Evolutionary conservation across 1,139 yeast species (phyloP).

Genomic region (Nakaseomyces uthaithaninus): DNA sequence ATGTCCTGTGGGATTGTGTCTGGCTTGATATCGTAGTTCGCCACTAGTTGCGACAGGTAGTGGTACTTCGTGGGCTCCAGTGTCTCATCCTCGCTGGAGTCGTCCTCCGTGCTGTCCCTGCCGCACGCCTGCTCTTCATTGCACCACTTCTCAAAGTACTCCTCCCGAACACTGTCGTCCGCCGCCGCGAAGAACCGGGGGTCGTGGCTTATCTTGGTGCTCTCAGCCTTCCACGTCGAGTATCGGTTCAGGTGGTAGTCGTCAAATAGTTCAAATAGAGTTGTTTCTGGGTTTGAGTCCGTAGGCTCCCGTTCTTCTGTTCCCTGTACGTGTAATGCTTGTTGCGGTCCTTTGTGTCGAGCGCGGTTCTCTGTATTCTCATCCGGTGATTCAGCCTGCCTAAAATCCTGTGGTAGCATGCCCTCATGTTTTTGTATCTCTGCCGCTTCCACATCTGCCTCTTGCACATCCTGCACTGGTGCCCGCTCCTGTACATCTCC

Average conservation of each 20-base stretch:
- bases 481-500: constrained; percentile 4
- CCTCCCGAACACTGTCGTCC: constrained; percentile 20
- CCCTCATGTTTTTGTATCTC: not conserved
- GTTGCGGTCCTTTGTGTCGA: constrained; percentile 3
- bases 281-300: too few species aligned
- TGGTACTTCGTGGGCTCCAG: constrained; percentile 28
- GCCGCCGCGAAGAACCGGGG: constrained; percentile 17
- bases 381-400: constrained; percentile 7
- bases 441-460: not conserved
- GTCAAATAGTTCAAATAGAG: constrained; percentile 18
- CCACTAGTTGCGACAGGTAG: constrained; percentile 28
- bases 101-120: constrained; percentile 11
- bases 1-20: constrained; percentile 26
- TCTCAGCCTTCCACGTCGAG: constrained; percentile 26
- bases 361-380: too few species aligned
- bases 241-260: constrained; percentile 21
- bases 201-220: constrained; percentile 19
- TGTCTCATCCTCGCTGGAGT: constrained; percentile 15
- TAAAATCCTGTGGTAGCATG: too few species aligned
- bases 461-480: not conserved
- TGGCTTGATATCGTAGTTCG: constrained; percentile 19
- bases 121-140: constrained; percentile 7
- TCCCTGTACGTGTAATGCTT: too few species aligned
- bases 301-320: too few species aligned
- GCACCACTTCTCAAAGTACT: constrained; percentile 29